phyloP scores from a whole-genome alignment of 2,329 filamentous ascomycete species.

The Aspergillus sp. region DNA sequence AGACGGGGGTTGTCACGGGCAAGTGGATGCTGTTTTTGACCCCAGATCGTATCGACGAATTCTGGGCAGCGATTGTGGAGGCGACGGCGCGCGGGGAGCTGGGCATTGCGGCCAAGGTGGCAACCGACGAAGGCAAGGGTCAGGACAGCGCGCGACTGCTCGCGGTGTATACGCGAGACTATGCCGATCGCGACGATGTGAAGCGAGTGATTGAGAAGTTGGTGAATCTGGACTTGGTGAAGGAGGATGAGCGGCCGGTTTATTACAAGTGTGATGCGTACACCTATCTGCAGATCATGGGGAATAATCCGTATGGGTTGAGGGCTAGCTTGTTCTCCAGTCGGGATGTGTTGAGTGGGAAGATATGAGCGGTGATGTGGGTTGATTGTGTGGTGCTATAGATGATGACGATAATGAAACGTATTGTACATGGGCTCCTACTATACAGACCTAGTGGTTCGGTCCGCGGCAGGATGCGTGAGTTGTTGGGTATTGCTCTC shows the following conservation, averaged over 20 bases:
- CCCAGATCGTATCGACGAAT: slow-evolving; percentile 19
- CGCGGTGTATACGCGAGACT: slow-evolving; percentile 76
- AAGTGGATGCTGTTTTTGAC: slow-evolving; percentile 50
- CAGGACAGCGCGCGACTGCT: slow-evolving; percentile 55
- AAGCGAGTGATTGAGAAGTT: slow-evolving; percentile 63
- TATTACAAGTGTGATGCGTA: slow-evolving; percentile 79
- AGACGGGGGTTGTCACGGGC: slow-evolving; percentile 59
- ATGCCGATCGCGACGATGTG: slow-evolving; percentile 66
- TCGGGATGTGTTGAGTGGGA: slow-evolving; percentile 33
- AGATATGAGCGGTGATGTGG: slow-evolving; percentile 14
- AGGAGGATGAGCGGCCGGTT: slow-evolving; percentile 46
- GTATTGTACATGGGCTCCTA: not conserved
- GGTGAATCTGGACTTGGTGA: slow-evolving; percentile 60
- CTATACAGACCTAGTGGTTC: not conserved
- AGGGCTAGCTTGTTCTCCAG: slow-evolving; percentile 50
- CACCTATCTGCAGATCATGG: slow-evolving; percentile 63
- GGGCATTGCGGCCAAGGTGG: slow-evolving; percentile 71
- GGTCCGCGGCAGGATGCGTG: no score
- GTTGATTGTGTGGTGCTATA: not conserved
- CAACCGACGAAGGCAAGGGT: slow-evolving; percentile 46
- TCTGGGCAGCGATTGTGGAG: slow-evolving; percentile 61
- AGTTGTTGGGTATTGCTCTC: no score
- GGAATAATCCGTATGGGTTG: slow-evolving; percentile 61
- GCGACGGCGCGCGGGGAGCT: slow-evolving; percentile 68
- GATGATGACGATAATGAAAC: slow-evolving; percentile 4